Base-by-base conservation (phyloP, 1,139 yeast species). In the Yamadazyma spencermartinsiae region DNA sequence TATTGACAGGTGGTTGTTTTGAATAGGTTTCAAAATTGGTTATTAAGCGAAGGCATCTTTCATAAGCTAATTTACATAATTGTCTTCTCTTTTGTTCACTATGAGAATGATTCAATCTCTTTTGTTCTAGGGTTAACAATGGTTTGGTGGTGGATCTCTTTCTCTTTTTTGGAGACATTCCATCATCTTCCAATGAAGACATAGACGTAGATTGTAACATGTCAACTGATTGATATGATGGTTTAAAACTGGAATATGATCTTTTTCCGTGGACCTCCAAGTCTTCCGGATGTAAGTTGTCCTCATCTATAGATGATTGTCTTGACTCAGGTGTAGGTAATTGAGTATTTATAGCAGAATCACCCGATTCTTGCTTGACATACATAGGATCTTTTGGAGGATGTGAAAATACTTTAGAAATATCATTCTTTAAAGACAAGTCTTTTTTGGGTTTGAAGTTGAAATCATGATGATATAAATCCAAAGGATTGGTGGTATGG, bases 21-120 rank as follows among this genome's bases (percentile, higher is more conserved):
- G 60, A 57, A 51, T 68, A 72, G 20, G 70, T 72, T 17, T 68
- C 72, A 32, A 70, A 61, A 42, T 72, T 62, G 18, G 72, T 67
- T 27, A 72, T 64, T 34, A 70, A 56, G 30, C 68, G 56, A 35
- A 72, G 58, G 49, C 77, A 71, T 41, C 77, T 54, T 38, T 79
- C 82, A 54, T 79, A 80, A 1, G 86, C 80, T 25, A 67, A 63
- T 58, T 85, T 86, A 55, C 90, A 86, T 49, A 76, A 61, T 45
- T 79, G 82, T 33, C 96, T 71, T 40, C 96, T 73, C 51, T 79
- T 77, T 60, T 86, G 88, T 58, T 87, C 96, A 37, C 86, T 79
- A 35, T 78, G 70, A 6, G 86, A 80, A 57, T 87, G 96, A 52
- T 84, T 83, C 39, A 72, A 57, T 39, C 92, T 71, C 53, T 83